A percentile compares a stretch with the other conserved stretches of the same genome.
These are phyloP conservation scores for Hansenula anomala DNA, from an alignment of 1,139 yeast genomes.

Conservation along the genomic window DNA sequence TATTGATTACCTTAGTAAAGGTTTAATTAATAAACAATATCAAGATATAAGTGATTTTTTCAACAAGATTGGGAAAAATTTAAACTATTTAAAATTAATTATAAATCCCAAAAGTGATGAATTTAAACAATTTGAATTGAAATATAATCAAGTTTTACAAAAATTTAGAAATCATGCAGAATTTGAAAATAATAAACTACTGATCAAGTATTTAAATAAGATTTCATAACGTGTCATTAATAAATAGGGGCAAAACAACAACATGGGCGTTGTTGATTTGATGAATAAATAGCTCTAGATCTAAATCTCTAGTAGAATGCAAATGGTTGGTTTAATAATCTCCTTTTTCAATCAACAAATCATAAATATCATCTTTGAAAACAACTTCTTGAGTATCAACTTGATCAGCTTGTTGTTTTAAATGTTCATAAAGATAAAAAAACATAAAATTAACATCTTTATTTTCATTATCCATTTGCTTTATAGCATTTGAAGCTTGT, in stretches of 20 bases:
- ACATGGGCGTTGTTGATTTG: too few species aligned
- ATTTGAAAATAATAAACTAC: slow-evolving; percentile 4
- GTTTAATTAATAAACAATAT: slow-evolving; percentile 9
- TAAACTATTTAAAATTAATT: slow-evolving; percentile 1
- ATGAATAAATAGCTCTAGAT: background rate
- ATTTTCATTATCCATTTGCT: slow-evolving; percentile 7
- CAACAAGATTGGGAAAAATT: background rate
- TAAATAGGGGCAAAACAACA: background rate
- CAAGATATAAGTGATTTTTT: slow-evolving; percentile 7
- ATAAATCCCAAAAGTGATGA: too few species aligned
- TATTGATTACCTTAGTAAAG: slow-evolving; percentile 11
- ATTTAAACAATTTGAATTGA: too few species aligned
- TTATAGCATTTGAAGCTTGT: slow-evolving; percentile 6
- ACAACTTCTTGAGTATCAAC: background rate
- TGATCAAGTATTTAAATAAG: slow-evolving; percentile 6
- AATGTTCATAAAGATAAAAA: slow-evolving; percentile 11
- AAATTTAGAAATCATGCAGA: slow-evolving; percentile 1
- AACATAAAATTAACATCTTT: slow-evolving; percentile 13
- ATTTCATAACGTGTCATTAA: background rate
- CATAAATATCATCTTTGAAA: slow-evolving; percentile 3
- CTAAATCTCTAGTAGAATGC: too few species aligned
- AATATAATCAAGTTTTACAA: background rate
- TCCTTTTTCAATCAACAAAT: background rate
- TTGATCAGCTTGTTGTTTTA: slow-evolving; percentile 10
- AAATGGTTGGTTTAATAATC: too few species aligned